These are phyloP conservation scores for Coniochaeta sp. DNA, from an alignment of 2,329 filamentous ascomycete genomes.

Conservation along the genomic window DNA sequence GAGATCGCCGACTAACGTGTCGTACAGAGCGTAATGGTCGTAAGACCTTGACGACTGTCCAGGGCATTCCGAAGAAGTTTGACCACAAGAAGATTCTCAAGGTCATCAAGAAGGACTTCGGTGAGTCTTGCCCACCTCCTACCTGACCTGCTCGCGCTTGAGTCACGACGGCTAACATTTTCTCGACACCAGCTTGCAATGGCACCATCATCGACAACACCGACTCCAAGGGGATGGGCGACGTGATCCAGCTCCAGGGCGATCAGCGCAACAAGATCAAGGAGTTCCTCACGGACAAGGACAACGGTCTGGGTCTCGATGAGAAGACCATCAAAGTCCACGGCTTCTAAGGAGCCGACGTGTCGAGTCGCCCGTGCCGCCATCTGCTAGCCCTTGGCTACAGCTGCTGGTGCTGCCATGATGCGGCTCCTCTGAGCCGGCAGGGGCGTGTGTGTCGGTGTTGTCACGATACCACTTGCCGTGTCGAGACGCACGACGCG, in stretches of 20 bases:
- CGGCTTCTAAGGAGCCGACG: constrained; percentile 52
- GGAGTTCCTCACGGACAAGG: constrained; percentile 95
- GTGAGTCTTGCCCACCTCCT: constrained; percentile 38
- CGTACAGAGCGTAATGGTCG: constrained; percentile 96
- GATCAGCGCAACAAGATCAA: constrained; percentile 99
- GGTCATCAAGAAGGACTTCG: constrained; percentile 99
- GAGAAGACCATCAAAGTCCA: constrained; percentile 91
- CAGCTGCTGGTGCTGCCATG: too few relatives aligned
- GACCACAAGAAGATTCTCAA: constrained; percentile 99
- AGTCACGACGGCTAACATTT: neutral
- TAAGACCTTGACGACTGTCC: constrained; percentile 99
- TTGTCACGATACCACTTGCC: neutral
- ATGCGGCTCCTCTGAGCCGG: neutral
- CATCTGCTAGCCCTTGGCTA: neutral
- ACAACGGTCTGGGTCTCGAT: constrained; percentile 88
- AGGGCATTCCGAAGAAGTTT: constrained; percentile 98
- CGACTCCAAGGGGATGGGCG: constrained; percentile 73
- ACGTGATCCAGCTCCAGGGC: constrained; percentile 99
- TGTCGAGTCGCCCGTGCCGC: constrained; percentile 21
- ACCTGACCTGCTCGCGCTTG: too few relatives aligned
- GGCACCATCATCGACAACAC: constrained; percentile 91
- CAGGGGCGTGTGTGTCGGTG: neutral
- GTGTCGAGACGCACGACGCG: neutral
- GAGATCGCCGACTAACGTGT: constrained; percentile 30
- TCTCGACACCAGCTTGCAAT: constrained; percentile 73